Conservation (phyloP, 805 yeast genomes). For the Monosporozyma unispora region DNA sequence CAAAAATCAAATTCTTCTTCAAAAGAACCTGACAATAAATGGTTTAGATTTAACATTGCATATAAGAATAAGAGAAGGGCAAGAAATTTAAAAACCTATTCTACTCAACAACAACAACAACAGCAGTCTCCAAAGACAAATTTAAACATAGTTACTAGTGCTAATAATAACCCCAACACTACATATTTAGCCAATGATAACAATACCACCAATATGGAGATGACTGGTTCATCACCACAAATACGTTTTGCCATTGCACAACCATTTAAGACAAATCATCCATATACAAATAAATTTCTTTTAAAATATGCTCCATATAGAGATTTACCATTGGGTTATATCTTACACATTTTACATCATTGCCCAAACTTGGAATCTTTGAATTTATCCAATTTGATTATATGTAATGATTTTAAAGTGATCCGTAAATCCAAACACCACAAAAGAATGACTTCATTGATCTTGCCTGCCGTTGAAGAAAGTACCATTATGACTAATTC, state of each 20-base stretch:
- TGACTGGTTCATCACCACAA: not conserved
- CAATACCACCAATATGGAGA: not conserved
- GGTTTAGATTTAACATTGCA: slow-evolving; percentile 16
- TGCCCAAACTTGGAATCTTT: slow-evolving; percentile 54
- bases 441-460: slow-evolving; percentile 9
- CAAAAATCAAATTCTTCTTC: not conserved
- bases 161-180: not conserved
- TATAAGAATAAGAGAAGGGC: slow-evolving; percentile 8
- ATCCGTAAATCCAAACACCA: slow-evolving; percentile 7
- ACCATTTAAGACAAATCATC: slow-evolving; percentile 35
- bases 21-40: slow-evolving; percentile 8
- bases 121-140: not conserved
- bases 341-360: slow-evolving; percentile 56
- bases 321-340: slow-evolving; percentile 72
- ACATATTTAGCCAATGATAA: not conserved
- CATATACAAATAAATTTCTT: slow-evolving; percentile 51
- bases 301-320: slow-evolving; percentile 54
- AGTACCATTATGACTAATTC: slow-evolving; percentile 6
- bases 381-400: slow-evolving; percentile 51
- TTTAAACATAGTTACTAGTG: not conserved
- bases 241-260: slow-evolving; percentile 1
- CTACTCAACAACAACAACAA: not conserved
- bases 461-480: slow-evolving; percentile 16
- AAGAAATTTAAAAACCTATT: not conserved
- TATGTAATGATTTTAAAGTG: slow-evolving; percentile 56